Evolutionary conservation across 2,329 filamentous ascomycete species (phyloP).

Genomic region (Diaporthe sp.): DNA sequence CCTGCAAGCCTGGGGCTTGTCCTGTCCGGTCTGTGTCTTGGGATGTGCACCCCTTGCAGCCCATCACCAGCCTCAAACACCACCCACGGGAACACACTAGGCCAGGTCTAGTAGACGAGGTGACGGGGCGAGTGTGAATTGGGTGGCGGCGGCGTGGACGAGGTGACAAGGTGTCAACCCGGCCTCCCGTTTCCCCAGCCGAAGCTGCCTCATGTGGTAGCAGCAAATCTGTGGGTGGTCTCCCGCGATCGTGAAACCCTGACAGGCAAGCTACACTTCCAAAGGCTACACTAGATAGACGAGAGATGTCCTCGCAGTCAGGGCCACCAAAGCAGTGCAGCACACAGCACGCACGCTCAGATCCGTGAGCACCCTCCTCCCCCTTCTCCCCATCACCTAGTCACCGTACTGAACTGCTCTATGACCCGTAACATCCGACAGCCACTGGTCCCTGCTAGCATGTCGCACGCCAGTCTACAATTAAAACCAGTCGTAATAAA

Average conservation of each 20-base stretch:
- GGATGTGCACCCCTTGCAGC: slow-evolving; percentile 23
- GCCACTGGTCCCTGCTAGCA: slow-evolving; percentile 4
- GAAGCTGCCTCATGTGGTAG: not conserved
- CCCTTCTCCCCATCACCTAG: not conserved
- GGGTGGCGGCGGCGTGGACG: not conserved
- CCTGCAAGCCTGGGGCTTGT: not conserved
- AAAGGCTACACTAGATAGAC: not conserved
- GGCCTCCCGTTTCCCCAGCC: slow-evolving; percentile 8
- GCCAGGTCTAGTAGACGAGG: not conserved
- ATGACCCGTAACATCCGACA: slow-evolving; percentile 7
- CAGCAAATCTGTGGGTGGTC: slow-evolving; percentile 17
- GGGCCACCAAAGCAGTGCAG: not conserved
- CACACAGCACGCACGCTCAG: slow-evolving; percentile 11
- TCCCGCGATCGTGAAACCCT: slow-evolving; percentile 28
- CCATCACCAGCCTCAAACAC: slow-evolving; percentile 28
- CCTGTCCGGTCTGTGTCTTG: not conserved
- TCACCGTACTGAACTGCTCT: slow-evolving; percentile 11
- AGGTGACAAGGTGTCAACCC: slow-evolving; percentile 29
- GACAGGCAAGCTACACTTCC: not conserved
- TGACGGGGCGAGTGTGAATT: not conserved
- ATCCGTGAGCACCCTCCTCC: slow-evolving; percentile 5
- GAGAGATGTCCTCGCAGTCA: not conserved
- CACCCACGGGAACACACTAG: not conserved
- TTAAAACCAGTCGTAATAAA: not conserved
- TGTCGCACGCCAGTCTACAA: not conserved